Evolutionary conservation across 2,329 filamentous ascomycete genomes (phyloP).

Genomic region (Trichoderma brevicompactum): DNA sequence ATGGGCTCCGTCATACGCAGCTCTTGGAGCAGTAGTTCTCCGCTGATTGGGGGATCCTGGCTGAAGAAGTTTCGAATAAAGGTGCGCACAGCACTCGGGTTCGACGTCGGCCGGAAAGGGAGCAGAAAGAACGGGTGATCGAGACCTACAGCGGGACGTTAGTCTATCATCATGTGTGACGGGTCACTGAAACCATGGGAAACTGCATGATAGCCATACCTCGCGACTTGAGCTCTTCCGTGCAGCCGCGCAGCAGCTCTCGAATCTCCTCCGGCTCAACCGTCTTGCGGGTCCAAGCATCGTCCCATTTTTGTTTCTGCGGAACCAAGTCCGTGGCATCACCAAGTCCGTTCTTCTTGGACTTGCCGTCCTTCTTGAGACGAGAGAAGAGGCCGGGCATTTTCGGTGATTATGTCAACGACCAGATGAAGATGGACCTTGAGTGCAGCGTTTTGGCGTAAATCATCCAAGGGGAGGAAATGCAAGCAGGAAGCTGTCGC

Average conservation of each 20-base stretch:
- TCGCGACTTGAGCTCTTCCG: slow-evolving; percentile 89
- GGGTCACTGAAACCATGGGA: neutral
- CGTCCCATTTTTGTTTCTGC: slow-evolving; percentile 79
- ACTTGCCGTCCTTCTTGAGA: slow-evolving; percentile 73
- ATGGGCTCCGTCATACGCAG: slow-evolving; percentile 91
- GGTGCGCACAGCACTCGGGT: slow-evolving; percentile 87
- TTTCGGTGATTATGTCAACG: slow-evolving; percentile 33
- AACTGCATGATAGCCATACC: slow-evolving; percentile 59
- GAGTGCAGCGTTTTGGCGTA: neutral
- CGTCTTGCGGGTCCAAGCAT: slow-evolving; percentile 81
- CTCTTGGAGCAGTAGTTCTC: slow-evolving; percentile 78
- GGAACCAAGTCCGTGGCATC: slow-evolving; percentile 57
- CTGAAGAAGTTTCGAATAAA: slow-evolving; percentile 95
- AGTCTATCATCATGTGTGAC: neutral
- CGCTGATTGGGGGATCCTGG: slow-evolving; percentile 64
- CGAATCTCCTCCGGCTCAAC: slow-evolving; percentile 90
- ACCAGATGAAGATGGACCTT: neutral
- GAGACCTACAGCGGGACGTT: slow-evolving; percentile 61
- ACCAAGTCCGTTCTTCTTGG: slow-evolving; percentile 69
- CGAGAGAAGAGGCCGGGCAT: slow-evolving; percentile 66
- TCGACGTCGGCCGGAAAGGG: slow-evolving; percentile 90
- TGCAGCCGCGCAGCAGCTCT: slow-evolving; percentile 82
- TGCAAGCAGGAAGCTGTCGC: neutral
- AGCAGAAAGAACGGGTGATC: slow-evolving; percentile 91
- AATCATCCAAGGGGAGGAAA: neutral